Percentiles rank a stretch among this genome's conserved stretches.
Conservation (phyloP, 2,329 filamentous ascomycete genomes). For the Diplodia corticola region DNA sequence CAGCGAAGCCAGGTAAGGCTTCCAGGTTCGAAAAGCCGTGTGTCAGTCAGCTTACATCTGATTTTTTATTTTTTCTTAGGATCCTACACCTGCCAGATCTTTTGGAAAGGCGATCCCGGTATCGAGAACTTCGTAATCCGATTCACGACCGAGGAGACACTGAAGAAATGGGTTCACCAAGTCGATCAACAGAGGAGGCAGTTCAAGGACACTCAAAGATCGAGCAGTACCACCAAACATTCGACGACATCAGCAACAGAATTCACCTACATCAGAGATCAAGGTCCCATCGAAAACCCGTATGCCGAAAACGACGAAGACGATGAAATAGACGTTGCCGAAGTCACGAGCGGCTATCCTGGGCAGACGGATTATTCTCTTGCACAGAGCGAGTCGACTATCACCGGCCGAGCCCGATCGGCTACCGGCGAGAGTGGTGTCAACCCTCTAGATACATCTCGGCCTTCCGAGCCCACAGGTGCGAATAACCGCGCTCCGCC, state of each 20-base stretch:
- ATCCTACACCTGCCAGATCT: conserved; percentile 94
- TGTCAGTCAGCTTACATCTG: neutral
- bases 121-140: conserved; percentile 96
- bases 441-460: conserved; percentile 33
- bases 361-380: conserved; percentile 52
- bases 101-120: conserved; percentile 95
- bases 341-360: conserved; percentile 19
- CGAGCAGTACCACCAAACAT: conserved; percentile 46
- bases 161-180: conserved; percentile 87
- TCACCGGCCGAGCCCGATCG: conserved; percentile 73
- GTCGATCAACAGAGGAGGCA: conserved; percentile 71
- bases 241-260: conserved; percentile 64
- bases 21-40: neutral
- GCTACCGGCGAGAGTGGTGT: conserved; percentile 68
- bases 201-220: conserved; percentile 49
- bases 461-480: conserved; percentile 36
- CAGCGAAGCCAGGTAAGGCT: conserved; percentile 80
- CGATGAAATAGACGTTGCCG: conserved; percentile 50
- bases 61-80: conserved; percentile 61
- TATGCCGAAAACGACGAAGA: conserved; percentile 66
- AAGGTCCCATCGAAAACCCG: conserved; percentile 72
- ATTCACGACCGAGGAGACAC: conserved; percentile 85
- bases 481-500: conserved; percentile 58
- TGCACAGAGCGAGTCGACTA: conserved; percentile 71
- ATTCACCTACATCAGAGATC: conserved; percentile 75